Evolutionary conservation across 1,284 basidiomycete species (phyloP).

Genomic region (Papiliotrema nemorosa): DNA sequence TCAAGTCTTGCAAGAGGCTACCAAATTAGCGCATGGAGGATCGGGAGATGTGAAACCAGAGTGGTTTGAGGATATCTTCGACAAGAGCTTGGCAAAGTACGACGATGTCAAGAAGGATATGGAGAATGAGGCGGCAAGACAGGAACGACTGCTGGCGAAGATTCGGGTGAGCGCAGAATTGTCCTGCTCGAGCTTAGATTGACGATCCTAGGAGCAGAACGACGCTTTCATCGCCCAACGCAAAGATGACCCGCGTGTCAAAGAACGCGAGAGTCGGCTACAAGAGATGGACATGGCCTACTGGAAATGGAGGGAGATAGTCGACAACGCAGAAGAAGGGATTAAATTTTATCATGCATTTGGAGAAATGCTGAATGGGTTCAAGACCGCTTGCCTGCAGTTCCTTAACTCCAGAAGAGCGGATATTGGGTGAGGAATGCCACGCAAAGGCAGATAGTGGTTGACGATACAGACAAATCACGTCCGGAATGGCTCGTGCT

Average conservation of each 20-base stretch:
- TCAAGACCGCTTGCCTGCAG: slow-evolving; percentile 69
- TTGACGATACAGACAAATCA: slow-evolving; percentile 14
- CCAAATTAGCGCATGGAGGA: slow-evolving; percentile 52
- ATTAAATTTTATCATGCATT: slow-evolving; percentile 87
- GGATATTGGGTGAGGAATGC: slow-evolving; percentile 48
- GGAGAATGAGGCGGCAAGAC: slow-evolving; percentile 59
- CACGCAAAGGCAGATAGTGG: slow-evolving; percentile 4
- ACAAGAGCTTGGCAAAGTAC: slow-evolving; percentile 76
- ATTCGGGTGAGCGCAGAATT: slow-evolving; percentile 59
- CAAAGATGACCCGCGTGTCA: slow-evolving; percentile 70
- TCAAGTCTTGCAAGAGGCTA: slow-evolving; percentile 65
- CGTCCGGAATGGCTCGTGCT: slow-evolving; percentile 14
- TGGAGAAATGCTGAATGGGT: slow-evolving; percentile 63
- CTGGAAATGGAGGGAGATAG: slow-evolving; percentile 83
- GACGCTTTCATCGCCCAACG: slow-evolving; percentile 73
- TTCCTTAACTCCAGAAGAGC: slow-evolving; percentile 69
- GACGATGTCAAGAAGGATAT: slow-evolving; percentile 68
- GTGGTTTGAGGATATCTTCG: slow-evolving; percentile 79
- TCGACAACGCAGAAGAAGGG: slow-evolving; percentile 80
- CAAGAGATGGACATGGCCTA: slow-evolving; percentile 86
- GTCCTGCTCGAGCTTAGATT: neutral
- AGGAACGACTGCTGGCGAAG: slow-evolving; percentile 62
- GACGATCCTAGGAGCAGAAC: slow-evolving; percentile 62
- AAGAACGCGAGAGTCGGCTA: slow-evolving; percentile 76
- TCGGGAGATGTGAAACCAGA: slow-evolving; percentile 72